phyloP scores from a whole-genome alignment of 148 eudicot species.

The Nepenthes gracilis region DNA sequence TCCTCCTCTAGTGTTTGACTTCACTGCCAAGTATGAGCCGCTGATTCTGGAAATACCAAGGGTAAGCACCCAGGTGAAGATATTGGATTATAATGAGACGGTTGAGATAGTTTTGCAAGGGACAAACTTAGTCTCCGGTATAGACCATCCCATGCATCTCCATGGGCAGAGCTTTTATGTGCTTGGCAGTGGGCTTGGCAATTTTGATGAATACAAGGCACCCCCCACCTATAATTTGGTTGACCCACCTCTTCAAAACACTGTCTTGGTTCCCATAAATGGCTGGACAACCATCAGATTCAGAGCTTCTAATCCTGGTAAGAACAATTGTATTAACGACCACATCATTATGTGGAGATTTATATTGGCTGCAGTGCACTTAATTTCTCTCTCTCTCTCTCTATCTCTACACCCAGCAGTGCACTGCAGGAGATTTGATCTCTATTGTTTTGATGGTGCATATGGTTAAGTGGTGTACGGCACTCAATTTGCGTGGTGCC shows the following conservation, averaged over 20 bases:
- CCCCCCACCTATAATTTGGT: conserved; percentile 17
- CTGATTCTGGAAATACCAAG: conserved; percentile 8
- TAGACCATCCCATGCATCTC: conserved; percentile 33
- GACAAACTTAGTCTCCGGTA: conserved; percentile 13
- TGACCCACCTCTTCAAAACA: conserved; percentile 23
- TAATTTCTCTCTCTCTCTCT: too few species aligned
- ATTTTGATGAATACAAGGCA: conserved; percentile 14
- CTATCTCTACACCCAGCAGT: too few species aligned
- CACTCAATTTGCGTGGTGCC: too few species aligned
- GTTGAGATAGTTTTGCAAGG: conserved; percentile 21
- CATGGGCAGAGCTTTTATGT: conserved; percentile 28
- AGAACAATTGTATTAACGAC: not conserved
- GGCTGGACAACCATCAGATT: conserved; percentile 13
- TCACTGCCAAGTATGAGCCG: conserved; percentile 16
- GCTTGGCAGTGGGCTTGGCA: conserved; percentile 21
- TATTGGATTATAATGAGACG: conserved; percentile 11
- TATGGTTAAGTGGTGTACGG: too few species aligned
- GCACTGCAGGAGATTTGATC: too few species aligned
- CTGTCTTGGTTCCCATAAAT: conserved; percentile 19
- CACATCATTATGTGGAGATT: not conserved
- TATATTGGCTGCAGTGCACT: too few species aligned
- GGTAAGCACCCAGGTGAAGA: conserved; percentile 14
- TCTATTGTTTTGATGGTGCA: too few species aligned
- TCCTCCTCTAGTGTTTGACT: conserved; percentile 20
- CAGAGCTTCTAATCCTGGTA: not conserved